Evolutionary conservation across 345 rosid species (phyloP), one percentile per base, ranked within the genome.

Genomic region (Heritiera fomes): DNA sequence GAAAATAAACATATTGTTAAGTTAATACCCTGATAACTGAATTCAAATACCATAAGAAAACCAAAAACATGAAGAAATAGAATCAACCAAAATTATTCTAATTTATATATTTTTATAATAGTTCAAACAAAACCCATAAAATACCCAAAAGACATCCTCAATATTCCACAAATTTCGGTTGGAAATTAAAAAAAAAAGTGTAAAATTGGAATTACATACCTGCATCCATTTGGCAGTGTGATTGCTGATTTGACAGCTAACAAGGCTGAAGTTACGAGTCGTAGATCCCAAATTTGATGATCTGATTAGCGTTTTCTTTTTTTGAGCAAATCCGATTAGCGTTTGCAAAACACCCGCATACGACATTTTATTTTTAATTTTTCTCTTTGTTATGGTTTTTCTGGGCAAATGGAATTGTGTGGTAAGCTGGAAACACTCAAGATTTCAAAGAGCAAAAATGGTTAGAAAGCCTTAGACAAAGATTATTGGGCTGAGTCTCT

Each of bases 151-250:
- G 6, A 45, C 17, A 28, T 17, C 17, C 28, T 49, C 17, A 47
- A 61, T 17, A 11, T 75, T 61, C 78, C 53, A 43, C 20, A 61
- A 28, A 45, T 59, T 75, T 75, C 59, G 28, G 56, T 5, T 13
- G 67, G 45, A 60, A 11, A 70, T n/a, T 67, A 11, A 58, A 23
- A 30, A 69, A 18, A 60, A 7, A 30, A 5, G 15, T 32, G 4
- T 30, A 63, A 56, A 62, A 58, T 32, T 2, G 68, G 6, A 17
- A 72, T 3, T 18, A 38, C 40, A 28, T 75, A 93, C 98, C 98
- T 93, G 97, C 98, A 93, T 93, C 98, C 98, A 93, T 89, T 92
- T 93, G 78, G 97, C 94, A 45, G 98, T 93, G 82, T 93, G 98
- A 13, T 84, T 85, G 77, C 98, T 84, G 75, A 93, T 67, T 75